phyloP scores from a whole-genome alignment of 441 rosid species.

The Populus hybrid region DNA sequence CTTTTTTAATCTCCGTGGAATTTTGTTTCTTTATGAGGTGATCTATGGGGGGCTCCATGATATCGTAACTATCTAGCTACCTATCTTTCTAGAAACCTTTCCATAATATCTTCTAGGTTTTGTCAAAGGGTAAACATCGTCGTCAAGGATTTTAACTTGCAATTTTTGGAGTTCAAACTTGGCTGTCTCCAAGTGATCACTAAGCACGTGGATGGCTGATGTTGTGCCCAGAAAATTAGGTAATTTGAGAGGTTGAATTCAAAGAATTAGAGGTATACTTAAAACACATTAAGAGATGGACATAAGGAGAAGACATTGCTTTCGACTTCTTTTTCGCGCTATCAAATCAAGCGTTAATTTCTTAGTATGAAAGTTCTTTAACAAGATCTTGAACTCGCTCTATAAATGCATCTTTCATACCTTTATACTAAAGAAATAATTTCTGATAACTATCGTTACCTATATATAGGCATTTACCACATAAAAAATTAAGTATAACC shows the following conservation, averaged over 20 bases:
- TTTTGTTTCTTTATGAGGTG: not conserved
- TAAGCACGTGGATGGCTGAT: not conserved
- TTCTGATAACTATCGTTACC: constrained; percentile 9
- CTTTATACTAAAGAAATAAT: not conserved
- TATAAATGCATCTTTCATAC: not conserved
- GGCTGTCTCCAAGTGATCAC: not conserved
- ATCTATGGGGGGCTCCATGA: not conserved
- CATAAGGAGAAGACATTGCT: not conserved
- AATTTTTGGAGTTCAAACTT: not conserved
- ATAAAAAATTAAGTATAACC: constrained; percentile 18
- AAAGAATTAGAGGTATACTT: not conserved
- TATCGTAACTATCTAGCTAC: not conserved
- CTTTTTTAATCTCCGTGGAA: not conserved
- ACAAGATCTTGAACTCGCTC: not conserved
- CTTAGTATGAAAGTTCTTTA: not conserved
- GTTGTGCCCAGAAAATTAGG: constrained; percentile 6
- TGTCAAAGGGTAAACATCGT: not conserved
- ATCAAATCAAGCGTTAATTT: not conserved
- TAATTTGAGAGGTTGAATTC: not conserved
- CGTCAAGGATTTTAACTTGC: not conserved
- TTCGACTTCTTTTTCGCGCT: not conserved
- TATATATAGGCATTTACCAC: constrained; percentile 17
- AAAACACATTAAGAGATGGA: not conserved
- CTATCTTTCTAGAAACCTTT: not conserved
- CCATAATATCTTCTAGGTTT: not conserved